Percentiles rank a stretch among this genome's conserved stretches.
Conservation (phyloP, 352 stramenopile genomes). For the Plasmopara muralis region DNA sequence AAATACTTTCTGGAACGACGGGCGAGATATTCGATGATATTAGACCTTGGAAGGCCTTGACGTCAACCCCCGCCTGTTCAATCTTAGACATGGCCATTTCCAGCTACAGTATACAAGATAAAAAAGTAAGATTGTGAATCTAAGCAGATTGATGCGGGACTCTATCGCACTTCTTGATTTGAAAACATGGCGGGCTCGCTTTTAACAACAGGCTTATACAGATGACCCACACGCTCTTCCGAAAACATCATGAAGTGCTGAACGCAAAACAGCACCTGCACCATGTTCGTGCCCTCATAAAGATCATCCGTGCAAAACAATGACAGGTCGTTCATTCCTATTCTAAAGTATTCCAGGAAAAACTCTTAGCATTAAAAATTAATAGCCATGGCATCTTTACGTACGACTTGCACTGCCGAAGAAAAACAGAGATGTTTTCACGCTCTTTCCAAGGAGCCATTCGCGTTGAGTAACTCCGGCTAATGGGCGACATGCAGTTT, state of each 20-base stretch:
- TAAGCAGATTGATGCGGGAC: background rate
- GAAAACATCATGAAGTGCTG: slow-evolving; percentile 75
- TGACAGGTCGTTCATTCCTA: slow-evolving; percentile 79
- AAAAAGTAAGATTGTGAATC: too few species aligned
- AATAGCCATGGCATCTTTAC: slow-evolving; percentile 6
- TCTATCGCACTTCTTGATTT: slow-evolving; percentile 46
- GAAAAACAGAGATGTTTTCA: slow-evolving; percentile 79
- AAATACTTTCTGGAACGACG: slow-evolving; percentile 1
- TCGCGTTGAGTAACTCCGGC: slow-evolving; percentile 52
- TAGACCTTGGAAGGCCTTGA: slow-evolving; percentile 23
- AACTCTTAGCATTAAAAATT: background rate
- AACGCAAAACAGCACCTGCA: slow-evolving; percentile 71
- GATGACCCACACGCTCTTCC: slow-evolving; percentile 33
- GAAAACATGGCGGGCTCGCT: slow-evolving; percentile 44
- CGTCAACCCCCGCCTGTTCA: slow-evolving; percentile 47
- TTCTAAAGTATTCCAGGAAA: slow-evolving; percentile 21
- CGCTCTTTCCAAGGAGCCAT: slow-evolving; percentile 83
- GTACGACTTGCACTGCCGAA: slow-evolving; percentile 76
- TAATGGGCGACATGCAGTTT: slow-evolving; percentile 61
- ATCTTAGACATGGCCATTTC: slow-evolving; percentile 70
- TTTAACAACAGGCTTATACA: slow-evolving; percentile 37
- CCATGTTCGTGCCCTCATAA: slow-evolving; percentile 82
- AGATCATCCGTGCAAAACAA: slow-evolving; percentile 81
- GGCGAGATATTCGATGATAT: slow-evolving; percentile 16
- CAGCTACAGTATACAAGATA: slow-evolving; percentile 21